These are phyloP conservation scores for Aspergillus japonicus DNA, from an alignment of 2,329 filamentous ascomycete species.

Conservation along the genomic window DNA sequence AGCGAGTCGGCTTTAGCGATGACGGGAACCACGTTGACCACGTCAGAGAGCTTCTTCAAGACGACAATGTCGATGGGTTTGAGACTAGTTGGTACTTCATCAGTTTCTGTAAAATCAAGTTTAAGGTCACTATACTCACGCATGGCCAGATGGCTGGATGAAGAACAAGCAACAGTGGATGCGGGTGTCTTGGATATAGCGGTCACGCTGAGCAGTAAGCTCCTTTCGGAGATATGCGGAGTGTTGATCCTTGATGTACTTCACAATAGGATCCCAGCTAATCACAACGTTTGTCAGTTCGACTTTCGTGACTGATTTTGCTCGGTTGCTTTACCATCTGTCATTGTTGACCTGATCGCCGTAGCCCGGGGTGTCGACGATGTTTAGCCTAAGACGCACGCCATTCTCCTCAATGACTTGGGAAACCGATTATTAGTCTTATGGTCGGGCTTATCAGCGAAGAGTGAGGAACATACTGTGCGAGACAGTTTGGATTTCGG, in stretches of 20 bases:
- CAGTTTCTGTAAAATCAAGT: conserved; percentile 4
- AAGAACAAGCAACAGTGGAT: conserved; percentile 99
- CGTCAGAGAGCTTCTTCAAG: conserved; percentile 98
- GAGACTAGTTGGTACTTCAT: conserved; percentile 48
- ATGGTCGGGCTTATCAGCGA: background rate
- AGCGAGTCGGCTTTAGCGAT: conserved; percentile 98
- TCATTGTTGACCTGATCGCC: conserved; percentile 99
- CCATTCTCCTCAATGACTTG: conserved; percentile 96
- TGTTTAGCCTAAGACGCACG: conserved; percentile 94
- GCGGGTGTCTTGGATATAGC: conserved; percentile 98
- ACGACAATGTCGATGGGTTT: conserved; percentile 99
- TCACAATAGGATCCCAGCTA: conserved; percentile 98
- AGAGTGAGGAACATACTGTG: conserved; percentile 60
- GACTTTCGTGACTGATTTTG: conserved; percentile 1
- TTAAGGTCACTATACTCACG: conserved; percentile 43
- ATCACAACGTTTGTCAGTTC: conserved; percentile 20
- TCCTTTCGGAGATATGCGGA: conserved; percentile 99
- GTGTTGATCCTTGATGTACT: conserved; percentile 99
- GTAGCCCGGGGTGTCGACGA: conserved; percentile 97
- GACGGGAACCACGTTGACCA: conserved; percentile 97
- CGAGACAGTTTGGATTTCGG: conserved; percentile 95
- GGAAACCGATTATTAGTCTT: conserved; percentile 19
- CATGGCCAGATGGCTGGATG: conserved; percentile 97
- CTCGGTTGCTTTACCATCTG: conserved; percentile 62
- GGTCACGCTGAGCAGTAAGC: conserved; percentile 96